Conservation (phyloP, 345 rosid species). For the Hevea brasiliensis region DNA sequence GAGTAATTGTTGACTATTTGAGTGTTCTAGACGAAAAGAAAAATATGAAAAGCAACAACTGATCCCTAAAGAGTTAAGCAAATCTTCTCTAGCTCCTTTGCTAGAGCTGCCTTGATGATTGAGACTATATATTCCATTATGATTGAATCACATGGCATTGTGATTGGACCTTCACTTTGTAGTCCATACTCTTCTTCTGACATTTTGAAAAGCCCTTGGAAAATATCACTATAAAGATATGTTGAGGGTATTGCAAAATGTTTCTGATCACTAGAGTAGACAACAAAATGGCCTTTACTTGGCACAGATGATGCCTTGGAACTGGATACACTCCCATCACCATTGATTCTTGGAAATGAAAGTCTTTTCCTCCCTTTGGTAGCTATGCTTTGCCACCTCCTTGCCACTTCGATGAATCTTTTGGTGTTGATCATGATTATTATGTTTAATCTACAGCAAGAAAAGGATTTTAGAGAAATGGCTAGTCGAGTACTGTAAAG, state of each 20-base stretch:
- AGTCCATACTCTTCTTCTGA: no score
- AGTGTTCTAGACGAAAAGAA: neutral
- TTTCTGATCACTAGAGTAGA: slow-evolving; percentile 5
- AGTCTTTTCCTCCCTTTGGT: neutral
- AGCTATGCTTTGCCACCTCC: neutral
- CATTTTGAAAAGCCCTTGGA: no score
- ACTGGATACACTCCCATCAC: neutral
- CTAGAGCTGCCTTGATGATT: neutral
- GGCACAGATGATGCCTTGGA: no score
- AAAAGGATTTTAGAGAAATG: no score
- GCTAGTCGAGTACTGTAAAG: no score
- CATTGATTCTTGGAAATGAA: neutral
- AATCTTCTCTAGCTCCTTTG: neutral
- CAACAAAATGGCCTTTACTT: slow-evolving; percentile 21
- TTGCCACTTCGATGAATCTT: slow-evolving; percentile 5
- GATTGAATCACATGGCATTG: neutral
- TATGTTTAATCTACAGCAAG: neutral
- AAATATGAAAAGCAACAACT: neutral
- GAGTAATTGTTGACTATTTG: neutral
- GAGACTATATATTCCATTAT: neutral
- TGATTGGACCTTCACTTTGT: slow-evolving; percentile 1
- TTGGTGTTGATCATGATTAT: slow-evolving; percentile 9
- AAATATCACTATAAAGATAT: slow-evolving; percentile 1
- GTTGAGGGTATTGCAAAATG: slow-evolving; percentile 9
- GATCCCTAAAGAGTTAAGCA: neutral